Percentiles rank a stretch among this genome's conserved stretches.
Evolutionary conservation across 2,329 filamentous ascomycete genomes (phyloP).

Genomic region (Monosporascus sp.): DNA sequence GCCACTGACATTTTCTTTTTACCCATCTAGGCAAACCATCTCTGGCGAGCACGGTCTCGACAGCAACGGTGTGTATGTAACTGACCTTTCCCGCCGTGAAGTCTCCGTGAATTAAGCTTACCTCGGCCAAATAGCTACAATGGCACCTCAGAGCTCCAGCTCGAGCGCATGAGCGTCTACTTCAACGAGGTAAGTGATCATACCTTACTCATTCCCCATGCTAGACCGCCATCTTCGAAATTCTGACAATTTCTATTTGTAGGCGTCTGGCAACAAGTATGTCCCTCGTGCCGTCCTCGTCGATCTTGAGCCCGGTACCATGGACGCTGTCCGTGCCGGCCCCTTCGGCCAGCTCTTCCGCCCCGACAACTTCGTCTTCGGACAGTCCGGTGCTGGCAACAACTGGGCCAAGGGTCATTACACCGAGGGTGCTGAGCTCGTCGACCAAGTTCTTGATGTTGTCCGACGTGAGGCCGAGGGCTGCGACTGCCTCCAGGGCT

Average conservation of each 20-base stretch:
- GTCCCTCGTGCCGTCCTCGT: slow-evolving; percentile 98
- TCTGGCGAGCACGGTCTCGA: slow-evolving; percentile 94
- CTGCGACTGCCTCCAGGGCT: slow-evolving; percentile 99
- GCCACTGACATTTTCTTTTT: slow-evolving; percentile 30
- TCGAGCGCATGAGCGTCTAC: slow-evolving; percentile 99
- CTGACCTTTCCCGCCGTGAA: slow-evolving; percentile 4
- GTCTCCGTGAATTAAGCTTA: slow-evolving; percentile 14
- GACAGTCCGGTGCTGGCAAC: slow-evolving; percentile 99
- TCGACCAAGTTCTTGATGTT: slow-evolving; percentile 96
- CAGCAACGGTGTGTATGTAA: slow-evolving; percentile 85
- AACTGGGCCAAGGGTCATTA: slow-evolving; percentile 99
- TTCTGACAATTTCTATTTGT: slow-evolving; percentile 11
- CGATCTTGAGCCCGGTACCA: slow-evolving; percentile 98
- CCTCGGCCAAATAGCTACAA: slow-evolving; percentile 65
- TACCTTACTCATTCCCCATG: neutral
- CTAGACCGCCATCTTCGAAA: slow-evolving; percentile 9
- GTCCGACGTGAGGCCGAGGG: slow-evolving; percentile 98
- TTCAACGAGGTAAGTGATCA: slow-evolving; percentile 64
- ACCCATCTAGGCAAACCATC: slow-evolving; percentile 61
- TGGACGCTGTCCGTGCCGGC: slow-evolving; percentile 97
- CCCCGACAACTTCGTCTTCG: slow-evolving; percentile 99
- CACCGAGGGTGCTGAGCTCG: slow-evolving; percentile 98
- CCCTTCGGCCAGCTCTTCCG: slow-evolving; percentile 99
- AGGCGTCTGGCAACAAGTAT: slow-evolving; percentile 98
- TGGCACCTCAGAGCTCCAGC: slow-evolving; percentile 95